phyloP scores from a whole-genome alignment of 495 filamentous ascomycete species.

The Lasiosphaeria miniovina region DNA sequence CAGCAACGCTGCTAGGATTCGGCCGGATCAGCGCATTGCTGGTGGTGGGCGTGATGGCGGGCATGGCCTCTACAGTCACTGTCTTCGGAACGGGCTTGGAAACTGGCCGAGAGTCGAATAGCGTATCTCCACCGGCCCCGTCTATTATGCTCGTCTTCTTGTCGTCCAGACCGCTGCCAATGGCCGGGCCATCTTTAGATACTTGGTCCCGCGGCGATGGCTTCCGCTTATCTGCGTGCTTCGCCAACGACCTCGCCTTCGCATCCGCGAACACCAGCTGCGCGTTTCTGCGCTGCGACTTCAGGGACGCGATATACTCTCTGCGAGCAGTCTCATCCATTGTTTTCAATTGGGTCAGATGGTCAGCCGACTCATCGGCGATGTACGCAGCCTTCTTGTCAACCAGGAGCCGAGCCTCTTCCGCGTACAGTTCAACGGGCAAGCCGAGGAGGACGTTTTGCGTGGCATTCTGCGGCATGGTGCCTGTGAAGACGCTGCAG shows the following conservation, averaged over 20 bases:
- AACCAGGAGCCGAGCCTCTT: constrained; percentile 81
- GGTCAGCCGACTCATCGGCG: constrained; percentile 69
- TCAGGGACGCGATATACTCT: constrained; percentile 42
- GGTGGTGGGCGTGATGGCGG: constrained; percentile 26
- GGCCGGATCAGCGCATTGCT: constrained; percentile 28
- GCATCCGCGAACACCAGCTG: constrained; percentile 36
- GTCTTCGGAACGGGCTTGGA: constrained; percentile 9
- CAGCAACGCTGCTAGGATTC: constrained; percentile 23
- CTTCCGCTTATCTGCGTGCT: constrained; percentile 32
- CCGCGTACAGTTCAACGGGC: constrained; percentile 83
- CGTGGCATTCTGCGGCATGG: constrained; percentile 84
- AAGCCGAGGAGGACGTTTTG: constrained; percentile 93
- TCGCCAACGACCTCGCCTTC: constrained; percentile 34
- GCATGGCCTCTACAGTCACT: constrained; percentile 13
- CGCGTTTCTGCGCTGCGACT: constrained; percentile 38
- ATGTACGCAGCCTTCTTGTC: constrained; percentile 76
- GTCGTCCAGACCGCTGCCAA: not conserved
- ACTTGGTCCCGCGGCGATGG: not conserved
- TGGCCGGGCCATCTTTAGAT: not conserved
- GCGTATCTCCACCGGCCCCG: constrained; percentile 24
- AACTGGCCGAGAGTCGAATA: constrained; percentile 39
- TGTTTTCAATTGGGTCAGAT: constrained; percentile 57
- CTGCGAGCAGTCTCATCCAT: constrained; percentile 55
- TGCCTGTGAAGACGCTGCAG: constrained; percentile 81
- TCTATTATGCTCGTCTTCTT: constrained; percentile 20